Evolutionary conservation across 2,329 filamentous ascomycete genomes (phyloP).

Genomic region (Fusarium chlamydosporum): DNA sequence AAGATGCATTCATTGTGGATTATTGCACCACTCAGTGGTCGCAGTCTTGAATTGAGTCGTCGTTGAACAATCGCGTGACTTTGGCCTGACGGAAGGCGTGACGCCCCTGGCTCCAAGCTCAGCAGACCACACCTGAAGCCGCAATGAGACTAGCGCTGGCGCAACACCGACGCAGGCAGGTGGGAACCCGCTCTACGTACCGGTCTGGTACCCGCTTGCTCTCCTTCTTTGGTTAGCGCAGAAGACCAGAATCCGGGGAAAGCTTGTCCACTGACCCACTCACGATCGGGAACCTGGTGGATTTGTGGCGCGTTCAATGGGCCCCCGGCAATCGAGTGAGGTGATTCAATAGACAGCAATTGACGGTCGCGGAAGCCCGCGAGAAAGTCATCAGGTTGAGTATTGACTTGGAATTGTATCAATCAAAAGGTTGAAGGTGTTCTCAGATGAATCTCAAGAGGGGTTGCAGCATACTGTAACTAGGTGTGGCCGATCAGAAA

Average conservation of each 20-base stretch:
- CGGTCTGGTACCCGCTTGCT: constrained; percentile 47
- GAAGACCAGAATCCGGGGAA: constrained; percentile 54
- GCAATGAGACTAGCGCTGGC: constrained; percentile 47
- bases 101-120: constrained; percentile 49
- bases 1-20: constrained; percentile 1
- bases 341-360: constrained; percentile 26
- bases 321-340: constrained; percentile 42
- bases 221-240: constrained; percentile 35
- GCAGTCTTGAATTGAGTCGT: constrained; percentile 1
- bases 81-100: constrained; percentile 52
- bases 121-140: constrained; percentile 47
- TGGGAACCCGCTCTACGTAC: constrained; percentile 37
- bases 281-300: constrained; percentile 44
- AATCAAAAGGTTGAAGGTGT: neutral
- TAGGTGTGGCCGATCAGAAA: constrained; percentile 35
- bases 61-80: constrained; percentile 52
- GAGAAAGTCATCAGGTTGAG: constrained; percentile 9
- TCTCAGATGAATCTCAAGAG: constrained; percentile 8
- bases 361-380: constrained; percentile 36
- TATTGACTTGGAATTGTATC: neutral
- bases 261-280: constrained; percentile 53
- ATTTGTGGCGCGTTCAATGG: constrained; percentile 41
- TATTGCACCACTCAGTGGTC: neutral
- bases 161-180: constrained; percentile 12
- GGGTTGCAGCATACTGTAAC: constrained; percentile 9